Evolutionary conservation across 202 grass and related monocot species (phyloP).

Genomic region (Zizania palustris): DNA sequence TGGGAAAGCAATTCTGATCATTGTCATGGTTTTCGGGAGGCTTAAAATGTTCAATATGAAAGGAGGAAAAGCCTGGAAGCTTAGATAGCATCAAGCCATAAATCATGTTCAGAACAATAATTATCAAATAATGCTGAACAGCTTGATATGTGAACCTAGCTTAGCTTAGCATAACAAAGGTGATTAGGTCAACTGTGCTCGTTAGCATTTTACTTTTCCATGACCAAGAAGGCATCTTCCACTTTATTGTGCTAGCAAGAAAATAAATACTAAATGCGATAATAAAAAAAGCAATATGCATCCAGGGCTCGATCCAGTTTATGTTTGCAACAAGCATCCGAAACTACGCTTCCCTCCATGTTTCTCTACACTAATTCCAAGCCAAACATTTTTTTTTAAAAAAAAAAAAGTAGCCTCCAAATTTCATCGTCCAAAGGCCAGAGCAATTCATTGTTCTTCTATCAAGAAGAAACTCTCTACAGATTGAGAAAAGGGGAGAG

Average conservation of each 20-base stretch:
- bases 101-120: background rate
- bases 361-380: background rate
- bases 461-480: background rate
- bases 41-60: slow-evolving; percentile 66
- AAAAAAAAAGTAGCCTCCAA: background rate
- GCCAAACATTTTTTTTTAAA: too few relatives aligned
- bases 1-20: slow-evolving; percentile 70
- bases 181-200: slow-evolving; percentile 1
- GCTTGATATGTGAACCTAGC: background rate
- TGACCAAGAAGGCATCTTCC: slow-evolving; percentile 15
- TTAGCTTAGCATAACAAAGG: slow-evolving; percentile 6
- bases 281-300: background rate
- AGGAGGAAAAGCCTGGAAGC: slow-evolving; percentile 69
- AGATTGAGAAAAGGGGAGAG: background rate
- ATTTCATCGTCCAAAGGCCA: background rate
- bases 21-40: slow-evolving; percentile 84
- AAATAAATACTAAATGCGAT: background rate
- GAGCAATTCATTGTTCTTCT: background rate
- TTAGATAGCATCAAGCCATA: slow-evolving; percentile 52
- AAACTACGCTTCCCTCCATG: background rate
- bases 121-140: background rate
- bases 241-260: background rate
- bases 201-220: background rate
- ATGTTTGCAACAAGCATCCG: background rate
- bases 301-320: background rate